Conservation (phyloP, 495 filamentous ascomycete genomes). For the Bacidia gigantensis region DNA sequence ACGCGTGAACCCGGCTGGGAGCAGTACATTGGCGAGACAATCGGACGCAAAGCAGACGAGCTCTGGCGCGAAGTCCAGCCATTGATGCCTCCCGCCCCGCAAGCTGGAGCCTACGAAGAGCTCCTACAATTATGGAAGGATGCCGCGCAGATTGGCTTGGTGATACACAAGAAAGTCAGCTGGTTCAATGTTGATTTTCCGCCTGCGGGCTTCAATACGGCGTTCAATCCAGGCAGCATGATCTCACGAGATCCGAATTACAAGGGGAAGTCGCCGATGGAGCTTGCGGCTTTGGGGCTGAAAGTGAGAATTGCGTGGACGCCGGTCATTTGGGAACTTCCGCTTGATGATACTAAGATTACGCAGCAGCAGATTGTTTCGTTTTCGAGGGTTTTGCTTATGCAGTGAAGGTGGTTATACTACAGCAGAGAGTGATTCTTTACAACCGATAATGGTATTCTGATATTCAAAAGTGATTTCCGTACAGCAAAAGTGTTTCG, state of each 20-base stretch:
- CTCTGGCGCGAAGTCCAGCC: conserved; percentile 18
- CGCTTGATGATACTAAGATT: not conserved
- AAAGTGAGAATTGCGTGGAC: not conserved
- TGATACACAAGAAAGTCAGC: conserved; percentile 17
- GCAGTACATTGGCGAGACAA: conserved; percentile 10
- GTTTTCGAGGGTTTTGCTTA: not conserved
- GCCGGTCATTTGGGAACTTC: not conserved
- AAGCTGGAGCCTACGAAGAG: conserved; percentile 13
- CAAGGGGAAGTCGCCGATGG: not conserved
- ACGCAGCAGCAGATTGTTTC: not conserved
- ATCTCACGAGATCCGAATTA: conserved; percentile 13
- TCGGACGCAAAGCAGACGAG: conserved; percentile 7
- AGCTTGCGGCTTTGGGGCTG: not conserved
- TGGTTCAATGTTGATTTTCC: conserved; percentile 21
- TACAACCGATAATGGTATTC: too few relatives aligned
- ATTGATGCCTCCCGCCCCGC: conserved; percentile 10
- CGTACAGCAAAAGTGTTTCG: too few relatives aligned
- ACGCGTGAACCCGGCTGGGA: conserved; percentile 15
- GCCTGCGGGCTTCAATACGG: conserved; percentile 9
- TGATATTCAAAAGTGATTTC: too few relatives aligned
- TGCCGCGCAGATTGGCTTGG: conserved; percentile 18
- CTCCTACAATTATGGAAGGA: conserved; percentile 16
- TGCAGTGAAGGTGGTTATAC: too few relatives aligned
- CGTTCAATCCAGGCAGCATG: conserved; percentile 23
- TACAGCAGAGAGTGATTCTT: too few relatives aligned